Conservation (phyloP, 257 asterid species). For the Coffea eugenioides region DNA sequence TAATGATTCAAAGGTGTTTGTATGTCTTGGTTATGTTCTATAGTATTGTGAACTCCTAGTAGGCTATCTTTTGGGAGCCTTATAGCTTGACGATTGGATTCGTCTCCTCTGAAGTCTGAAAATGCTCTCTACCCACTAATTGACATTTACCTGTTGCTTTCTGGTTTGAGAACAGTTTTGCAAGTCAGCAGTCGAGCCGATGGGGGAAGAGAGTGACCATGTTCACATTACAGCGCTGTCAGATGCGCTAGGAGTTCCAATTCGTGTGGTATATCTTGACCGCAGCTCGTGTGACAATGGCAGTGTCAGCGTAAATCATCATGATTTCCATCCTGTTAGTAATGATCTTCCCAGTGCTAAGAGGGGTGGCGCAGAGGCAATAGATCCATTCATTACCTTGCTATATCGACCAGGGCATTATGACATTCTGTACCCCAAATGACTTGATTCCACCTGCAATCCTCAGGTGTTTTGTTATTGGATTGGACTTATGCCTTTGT, state of each 20-base stretch:
- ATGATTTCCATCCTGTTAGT: conserved; percentile 63
- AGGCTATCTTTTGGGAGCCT: background rate
- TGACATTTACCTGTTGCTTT: background rate
- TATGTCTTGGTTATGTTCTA: no score
- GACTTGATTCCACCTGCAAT: conserved; percentile 22
- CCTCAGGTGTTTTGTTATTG: background rate
- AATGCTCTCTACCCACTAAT: background rate
- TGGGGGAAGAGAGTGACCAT: conserved; percentile 99
- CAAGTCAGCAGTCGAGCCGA: conserved; percentile 98
- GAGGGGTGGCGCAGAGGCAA: conserved; percentile 27
- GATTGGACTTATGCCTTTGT: background rate
- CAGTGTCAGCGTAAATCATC: conserved; percentile 81
- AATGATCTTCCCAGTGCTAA: conserved; percentile 15
- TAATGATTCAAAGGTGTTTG: background rate
- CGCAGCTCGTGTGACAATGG: conserved; percentile 80
- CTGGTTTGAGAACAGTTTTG: conserved; percentile 61
- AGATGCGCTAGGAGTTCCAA: conserved; percentile 87
- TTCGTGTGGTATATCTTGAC: conserved; percentile 88
- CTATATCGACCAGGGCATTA: conserved; percentile 97
- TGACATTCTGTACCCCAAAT: conserved; percentile 75
- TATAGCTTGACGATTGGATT: background rate
- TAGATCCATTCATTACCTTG: conserved; percentile 65
- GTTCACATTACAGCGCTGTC: conserved; percentile 93
- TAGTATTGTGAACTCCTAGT: background rate
- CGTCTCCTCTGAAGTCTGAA: background rate